Evolutionary conservation across 441 rosid genomes (phyloP).

Genomic region (Arabidopsis hybrid): DNA sequence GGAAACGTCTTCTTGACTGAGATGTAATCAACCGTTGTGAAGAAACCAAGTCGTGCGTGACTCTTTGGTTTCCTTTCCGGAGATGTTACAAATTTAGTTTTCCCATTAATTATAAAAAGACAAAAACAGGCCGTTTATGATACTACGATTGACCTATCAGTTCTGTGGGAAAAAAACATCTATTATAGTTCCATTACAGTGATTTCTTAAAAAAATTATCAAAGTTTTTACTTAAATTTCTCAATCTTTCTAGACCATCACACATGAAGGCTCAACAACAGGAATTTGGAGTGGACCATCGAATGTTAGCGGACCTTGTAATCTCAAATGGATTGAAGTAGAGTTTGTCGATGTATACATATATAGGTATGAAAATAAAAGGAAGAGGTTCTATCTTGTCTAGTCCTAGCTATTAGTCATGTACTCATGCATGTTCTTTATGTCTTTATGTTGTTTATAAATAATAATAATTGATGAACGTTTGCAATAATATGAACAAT

Average conservation of each 20-base stretch:
- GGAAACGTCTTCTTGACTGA: neutral
- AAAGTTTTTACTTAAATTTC: no score
- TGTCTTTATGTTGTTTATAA: neutral
- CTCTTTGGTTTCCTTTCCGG: neutral
- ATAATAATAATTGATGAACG: neutral
- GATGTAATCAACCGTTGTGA: neutral
- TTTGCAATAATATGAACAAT: neutral
- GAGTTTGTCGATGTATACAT: neutral
- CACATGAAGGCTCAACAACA: slow-evolving; percentile 38
- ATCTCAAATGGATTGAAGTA: slow-evolving; percentile 35
- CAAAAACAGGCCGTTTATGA: neutral
- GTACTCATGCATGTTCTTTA: neutral
- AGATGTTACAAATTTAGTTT: neutral
- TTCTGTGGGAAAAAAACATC: no score
- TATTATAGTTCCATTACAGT: no score
- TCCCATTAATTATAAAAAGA: neutral
- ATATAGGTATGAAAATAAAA: no score
- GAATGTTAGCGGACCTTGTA: slow-evolving; percentile 45
- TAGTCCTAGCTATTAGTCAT: neutral
- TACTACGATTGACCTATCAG: no score
- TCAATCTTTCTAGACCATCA: no score
- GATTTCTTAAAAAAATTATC: no score
- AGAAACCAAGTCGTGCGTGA: neutral
- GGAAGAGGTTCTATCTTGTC: neutral
- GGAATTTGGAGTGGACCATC: slow-evolving; percentile 47